Evolutionary conservation across 306 rosid genomes (phyloP).

Genomic region (Quercus aquifolioides): DNA sequence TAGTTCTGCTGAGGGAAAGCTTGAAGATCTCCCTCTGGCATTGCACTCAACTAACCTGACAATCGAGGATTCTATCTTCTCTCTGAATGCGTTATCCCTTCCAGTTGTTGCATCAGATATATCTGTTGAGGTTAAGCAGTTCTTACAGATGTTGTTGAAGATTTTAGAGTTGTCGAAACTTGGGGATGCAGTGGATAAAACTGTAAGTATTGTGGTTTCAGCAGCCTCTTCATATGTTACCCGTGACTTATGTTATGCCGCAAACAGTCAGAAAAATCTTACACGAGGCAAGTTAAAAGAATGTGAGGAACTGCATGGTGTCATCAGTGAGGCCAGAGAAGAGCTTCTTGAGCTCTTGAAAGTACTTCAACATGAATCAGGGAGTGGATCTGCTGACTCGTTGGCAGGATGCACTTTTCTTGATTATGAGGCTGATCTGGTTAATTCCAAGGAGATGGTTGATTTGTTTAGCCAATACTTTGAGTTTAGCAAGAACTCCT

Average conservation of each 20-base stretch:
- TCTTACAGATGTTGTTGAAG: constrained; percentile 67
- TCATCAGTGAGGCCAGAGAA: constrained; percentile 52
- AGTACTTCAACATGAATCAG: constrained; percentile 33
- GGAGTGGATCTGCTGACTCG: constrained; percentile 40
- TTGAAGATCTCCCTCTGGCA: constrained; percentile 88
- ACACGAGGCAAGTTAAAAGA: constrained; percentile 39
- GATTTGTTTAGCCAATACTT: constrained; percentile 58
- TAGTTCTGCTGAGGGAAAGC: constrained; percentile 80
- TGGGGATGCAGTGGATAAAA: constrained; percentile 57
- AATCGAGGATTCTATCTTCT: constrained; percentile 55
- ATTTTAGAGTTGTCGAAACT: constrained; percentile 57
- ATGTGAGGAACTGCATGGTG: constrained; percentile 46
- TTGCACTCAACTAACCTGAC: constrained; percentile 59
- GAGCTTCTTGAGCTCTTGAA: constrained; percentile 68
- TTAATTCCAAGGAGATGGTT: constrained; percentile 69
- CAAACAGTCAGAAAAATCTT: constrained; percentile 36
- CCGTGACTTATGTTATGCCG: constrained; percentile 34
- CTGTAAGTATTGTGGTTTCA: constrained; percentile 64
- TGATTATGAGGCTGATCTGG: constrained; percentile 55
- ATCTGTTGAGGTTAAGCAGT: constrained; percentile 60
- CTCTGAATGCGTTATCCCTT: constrained; percentile 58
- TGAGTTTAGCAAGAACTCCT: constrained; percentile 36
- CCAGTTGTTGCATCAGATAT: constrained; percentile 68
- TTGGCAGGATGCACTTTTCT: constrained; percentile 37
- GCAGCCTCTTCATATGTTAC: constrained; percentile 69